A percentile compares a stretch with the other conserved stretches of the same genome.
phyloP scores from a whole-genome alignment of 148 eudicot genomes.

The Chenopodium berlandieri region DNA sequence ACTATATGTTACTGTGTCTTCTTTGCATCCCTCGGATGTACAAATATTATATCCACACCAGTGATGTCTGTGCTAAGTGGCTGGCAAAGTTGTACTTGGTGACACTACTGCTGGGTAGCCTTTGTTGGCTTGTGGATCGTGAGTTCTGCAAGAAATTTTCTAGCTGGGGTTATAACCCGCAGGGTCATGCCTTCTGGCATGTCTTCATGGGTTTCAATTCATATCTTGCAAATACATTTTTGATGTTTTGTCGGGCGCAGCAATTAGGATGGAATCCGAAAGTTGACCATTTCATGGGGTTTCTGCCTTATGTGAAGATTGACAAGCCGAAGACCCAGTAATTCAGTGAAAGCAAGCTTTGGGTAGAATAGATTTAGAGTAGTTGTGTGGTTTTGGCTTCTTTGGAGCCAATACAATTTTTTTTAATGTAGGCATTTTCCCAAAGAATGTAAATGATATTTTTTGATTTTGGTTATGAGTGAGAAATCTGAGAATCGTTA shows the following conservation, averaged over 20 bases:
- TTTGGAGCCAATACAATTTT: constrained; percentile 16
- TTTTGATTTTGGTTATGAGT: constrained; percentile 29
- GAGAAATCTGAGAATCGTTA: constrained; percentile 23
- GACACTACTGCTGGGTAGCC: constrained; percentile 52
- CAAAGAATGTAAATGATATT: constrained; percentile 38
- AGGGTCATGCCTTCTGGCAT: constrained; percentile 95
- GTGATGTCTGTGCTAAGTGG: constrained; percentile 59
- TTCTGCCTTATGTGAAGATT: constrained; percentile 83
- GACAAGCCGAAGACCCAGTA: constrained; percentile 61
- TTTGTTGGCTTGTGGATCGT: constrained; percentile 79
- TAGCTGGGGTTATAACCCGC: constrained; percentile 70
- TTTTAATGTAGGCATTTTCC: constrained; percentile 34
- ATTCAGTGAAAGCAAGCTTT: constrained; percentile 35
- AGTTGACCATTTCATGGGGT: constrained; percentile 51
- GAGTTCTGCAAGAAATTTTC: constrained; percentile 59
- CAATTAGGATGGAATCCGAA: constrained; percentile 78
- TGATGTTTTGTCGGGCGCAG: constrained; percentile 95
- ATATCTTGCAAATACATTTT: constrained; percentile 80
- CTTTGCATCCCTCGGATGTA: constrained; percentile 96
- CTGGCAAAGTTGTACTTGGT: constrained; percentile 62
- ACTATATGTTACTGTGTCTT: constrained; percentile 74
- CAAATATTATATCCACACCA: constrained; percentile 79
- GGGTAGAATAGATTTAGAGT: constrained; percentile 22
- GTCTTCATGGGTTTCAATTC: constrained; percentile 81
- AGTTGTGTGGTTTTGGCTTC: constrained; percentile 22